Base-by-base conservation (phyloP, 352 stramenopile species). In the Phytophthora tubulina region DNA sequence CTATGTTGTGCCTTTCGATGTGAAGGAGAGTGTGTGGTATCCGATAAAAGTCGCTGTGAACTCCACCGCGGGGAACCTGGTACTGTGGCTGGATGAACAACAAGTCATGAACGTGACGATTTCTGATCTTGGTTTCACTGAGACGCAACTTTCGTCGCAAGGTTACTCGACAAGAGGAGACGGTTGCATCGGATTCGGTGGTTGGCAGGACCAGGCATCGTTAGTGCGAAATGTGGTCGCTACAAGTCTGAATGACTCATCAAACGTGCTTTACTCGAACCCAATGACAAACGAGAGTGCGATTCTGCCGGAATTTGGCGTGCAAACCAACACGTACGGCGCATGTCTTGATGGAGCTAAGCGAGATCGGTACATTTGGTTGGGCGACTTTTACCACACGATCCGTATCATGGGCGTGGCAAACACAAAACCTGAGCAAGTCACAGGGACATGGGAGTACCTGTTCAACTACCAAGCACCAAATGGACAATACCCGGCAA, bases 311-410 rank as follows among this genome's bases (percentile, higher is more conserved):
- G 48, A 78, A 32, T 78, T 69, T 38, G 71, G 71, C 15, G 60
- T 56, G 9, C 71, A 68, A 17, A 62, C 38, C 36, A 78, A 75
- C 60, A 49, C 53, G 17, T 73, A 69, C 55, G 68, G 70, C 4
- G 65, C 64, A 7, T 78, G 71, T 11, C 48, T 75, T 42, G 60
- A 75, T 50, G 71, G 71, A 31, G 71, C 66, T 45, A 78, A 78
- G 36, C 66, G 71, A 21, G 71, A 78, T 39, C 55, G 71, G 14
- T 73, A 75, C 66, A 75, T 78, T 64, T 78, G 66, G 71, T 41
- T 78, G 36, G 66, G 66, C 6, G 66, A 78, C 42, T 78, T 78
- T 33, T 78, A 75, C 57, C 62, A 79, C 53, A 70, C 72, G 48
- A 79, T 62, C 2, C 72, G 67, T 2, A 63, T 76, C 48, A 74